Conservation (phyloP, 177 flowering plant species). For the Vitis hybrid region DNA sequence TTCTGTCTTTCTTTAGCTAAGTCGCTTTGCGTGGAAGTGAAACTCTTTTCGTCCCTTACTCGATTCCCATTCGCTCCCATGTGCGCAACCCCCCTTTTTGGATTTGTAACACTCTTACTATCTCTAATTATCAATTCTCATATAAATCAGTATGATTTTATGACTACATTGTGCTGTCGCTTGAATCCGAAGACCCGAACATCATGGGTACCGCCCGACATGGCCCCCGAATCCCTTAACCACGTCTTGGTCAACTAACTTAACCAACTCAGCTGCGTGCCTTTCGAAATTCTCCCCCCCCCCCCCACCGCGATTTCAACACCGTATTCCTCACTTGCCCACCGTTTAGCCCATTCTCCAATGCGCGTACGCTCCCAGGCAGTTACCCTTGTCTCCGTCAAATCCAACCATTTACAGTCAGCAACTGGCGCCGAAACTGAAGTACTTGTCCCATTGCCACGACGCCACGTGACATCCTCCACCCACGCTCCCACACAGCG, state of each 20-base stretch:
- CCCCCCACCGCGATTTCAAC: background rate
- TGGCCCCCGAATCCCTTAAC: background rate
- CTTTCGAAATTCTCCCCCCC: background rate
- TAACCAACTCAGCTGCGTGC: background rate
- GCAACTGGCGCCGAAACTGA: constrained; percentile 25
- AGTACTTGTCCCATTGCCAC: constrained; percentile 1
- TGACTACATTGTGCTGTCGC: background rate
- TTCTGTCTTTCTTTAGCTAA: too few species aligned
- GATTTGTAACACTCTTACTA: too few species aligned
- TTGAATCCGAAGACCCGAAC: background rate
- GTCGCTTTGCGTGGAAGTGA: too few species aligned
- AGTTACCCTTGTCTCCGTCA: background rate
- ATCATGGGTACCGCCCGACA: constrained; percentile 8
- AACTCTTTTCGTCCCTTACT: too few species aligned
- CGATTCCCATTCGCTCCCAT: too few species aligned
- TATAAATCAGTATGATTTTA: too few species aligned
- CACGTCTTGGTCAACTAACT: constrained; percentile 10
- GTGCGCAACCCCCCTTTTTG: too few species aligned
- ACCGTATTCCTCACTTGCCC: background rate
- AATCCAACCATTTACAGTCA: background rate
- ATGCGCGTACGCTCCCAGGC: too few species aligned
- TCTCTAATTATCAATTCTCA: too few species aligned
- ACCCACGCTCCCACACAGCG: background rate
- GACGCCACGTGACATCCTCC: background rate
- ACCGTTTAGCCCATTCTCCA: too few species aligned